A percentile compares a stretch with the other conserved stretches of the same genome.
Conservation (phyloP, 495 filamentous ascomycete species). For the Penicillium egyptiacum region DNA sequence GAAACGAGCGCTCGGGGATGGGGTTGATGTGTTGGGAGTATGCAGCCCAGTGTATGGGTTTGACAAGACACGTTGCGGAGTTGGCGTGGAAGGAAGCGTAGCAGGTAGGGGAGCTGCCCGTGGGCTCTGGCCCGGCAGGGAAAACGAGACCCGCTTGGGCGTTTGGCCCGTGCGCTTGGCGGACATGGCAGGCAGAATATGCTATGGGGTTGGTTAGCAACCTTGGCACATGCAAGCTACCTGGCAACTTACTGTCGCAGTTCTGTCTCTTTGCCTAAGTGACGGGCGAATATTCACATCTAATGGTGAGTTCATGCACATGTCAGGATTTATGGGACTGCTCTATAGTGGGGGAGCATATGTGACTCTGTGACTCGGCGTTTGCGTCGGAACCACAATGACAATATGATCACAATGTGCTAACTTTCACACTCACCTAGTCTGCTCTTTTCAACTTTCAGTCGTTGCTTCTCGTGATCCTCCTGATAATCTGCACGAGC, state of each 20-base stretch:
- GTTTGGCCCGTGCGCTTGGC: conserved; percentile 24
- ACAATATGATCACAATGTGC: conserved; percentile 16
- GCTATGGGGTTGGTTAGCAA: background rate
- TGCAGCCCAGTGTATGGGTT: background rate
- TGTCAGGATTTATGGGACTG: background rate
- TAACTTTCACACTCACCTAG: conserved; percentile 43
- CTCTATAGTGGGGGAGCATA: background rate
- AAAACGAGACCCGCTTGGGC: conserved; percentile 1
- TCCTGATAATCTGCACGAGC: conserved; percentile 93
- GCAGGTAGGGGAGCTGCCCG: background rate
- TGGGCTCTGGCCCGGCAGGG: background rate
- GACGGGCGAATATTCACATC: conserved; percentile 3
- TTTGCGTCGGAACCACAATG: conserved; percentile 14
- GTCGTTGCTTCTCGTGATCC: conserved; percentile 85
- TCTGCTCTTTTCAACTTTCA: conserved; percentile 98
- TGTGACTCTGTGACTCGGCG: background rate
- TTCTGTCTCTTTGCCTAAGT: background rate
- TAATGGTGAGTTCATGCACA: conserved; percentile 20
- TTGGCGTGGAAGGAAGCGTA: background rate
- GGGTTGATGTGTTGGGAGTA: background rate
- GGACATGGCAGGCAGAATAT: conserved; percentile 31
- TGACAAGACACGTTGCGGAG: background rate
- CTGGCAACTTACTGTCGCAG: conserved; percentile 5
- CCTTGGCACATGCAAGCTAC: conserved; percentile 3
- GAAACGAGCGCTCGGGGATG: background rate